phyloP scores from a whole-genome alignment of 805 yeast species.

The Zygoascus ofunaensis region DNA sequence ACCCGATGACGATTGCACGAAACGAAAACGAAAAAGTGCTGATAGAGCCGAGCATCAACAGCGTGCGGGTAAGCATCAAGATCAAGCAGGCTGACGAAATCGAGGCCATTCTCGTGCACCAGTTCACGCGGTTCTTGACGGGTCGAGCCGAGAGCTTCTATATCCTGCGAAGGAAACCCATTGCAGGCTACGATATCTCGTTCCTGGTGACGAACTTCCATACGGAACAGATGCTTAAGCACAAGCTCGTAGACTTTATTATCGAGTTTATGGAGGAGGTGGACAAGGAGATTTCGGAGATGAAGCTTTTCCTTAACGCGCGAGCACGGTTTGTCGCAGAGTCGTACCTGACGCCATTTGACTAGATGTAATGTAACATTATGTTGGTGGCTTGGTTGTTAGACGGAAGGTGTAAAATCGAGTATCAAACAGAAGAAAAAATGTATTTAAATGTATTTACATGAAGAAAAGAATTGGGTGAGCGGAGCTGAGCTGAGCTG shows the following conservation, averaged over 20 bases:
- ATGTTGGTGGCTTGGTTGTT: no score
- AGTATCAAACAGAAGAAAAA: no score
- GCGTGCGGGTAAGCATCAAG: slow-evolving; percentile 81
- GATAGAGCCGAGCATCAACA: slow-evolving; percentile 89
- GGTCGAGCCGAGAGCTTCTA: slow-evolving; percentile 93
- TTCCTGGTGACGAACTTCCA: slow-evolving; percentile 89
- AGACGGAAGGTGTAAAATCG: no score
- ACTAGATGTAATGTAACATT: no score
- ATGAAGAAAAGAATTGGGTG: background rate
- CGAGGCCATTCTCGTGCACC: slow-evolving; percentile 87
- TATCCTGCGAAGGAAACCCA: slow-evolving; percentile 83
- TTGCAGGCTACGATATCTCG: slow-evolving; percentile 80
- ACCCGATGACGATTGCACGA: slow-evolving; percentile 83
- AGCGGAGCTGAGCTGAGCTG: no score
- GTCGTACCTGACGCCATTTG: slow-evolving; percentile 85
- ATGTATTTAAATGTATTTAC: background rate
- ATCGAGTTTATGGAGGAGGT: slow-evolving; percentile 99
- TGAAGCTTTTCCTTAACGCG: slow-evolving; percentile 93
- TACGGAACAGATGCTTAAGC: slow-evolving; percentile 91
- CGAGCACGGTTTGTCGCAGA: slow-evolving; percentile 98
- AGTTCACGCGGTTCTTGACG: slow-evolving; percentile 86
- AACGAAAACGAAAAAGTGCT: slow-evolving; percentile 88
- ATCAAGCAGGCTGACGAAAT: slow-evolving; percentile 98
- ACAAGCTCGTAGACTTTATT: slow-evolving; percentile 89
- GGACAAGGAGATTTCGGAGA: slow-evolving; percentile 96